Percentiles rank a stretch among this genome's conserved stretches.
Evolutionary conservation across 1,284 basidiomycete species (phyloP).

Genomic region (Microbotryum scabiosae): DNA sequence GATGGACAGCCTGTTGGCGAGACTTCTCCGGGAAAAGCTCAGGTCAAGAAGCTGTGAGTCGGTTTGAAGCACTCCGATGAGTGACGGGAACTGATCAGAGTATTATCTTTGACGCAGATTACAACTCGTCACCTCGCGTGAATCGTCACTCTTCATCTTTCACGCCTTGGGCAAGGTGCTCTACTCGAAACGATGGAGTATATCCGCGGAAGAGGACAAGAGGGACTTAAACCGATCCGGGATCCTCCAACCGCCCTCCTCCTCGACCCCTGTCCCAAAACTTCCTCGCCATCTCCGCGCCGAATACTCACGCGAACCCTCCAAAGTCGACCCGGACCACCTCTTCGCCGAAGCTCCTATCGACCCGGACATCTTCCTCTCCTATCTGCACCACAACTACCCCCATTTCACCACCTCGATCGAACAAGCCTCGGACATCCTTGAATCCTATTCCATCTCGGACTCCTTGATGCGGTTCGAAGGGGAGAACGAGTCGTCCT

Average conservation of each 20-base stretch:
- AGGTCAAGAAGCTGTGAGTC: conserved; percentile 40
- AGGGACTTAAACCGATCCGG: conserved; percentile 32
- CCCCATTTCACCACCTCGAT: conserved; percentile 69
- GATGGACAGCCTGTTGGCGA: conserved; percentile 36
- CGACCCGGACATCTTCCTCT: conserved; percentile 74
- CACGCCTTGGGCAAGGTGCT: conserved; percentile 88
- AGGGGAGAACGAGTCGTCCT: conserved; percentile 47
- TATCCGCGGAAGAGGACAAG: conserved; percentile 34
- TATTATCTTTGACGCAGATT: conserved; percentile 48
- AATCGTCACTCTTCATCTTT: conserved; percentile 79
- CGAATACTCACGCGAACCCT: conserved; percentile 37
- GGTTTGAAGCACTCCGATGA: neutral
- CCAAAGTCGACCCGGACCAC: conserved; percentile 70
- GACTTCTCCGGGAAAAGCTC: conserved; percentile 35
- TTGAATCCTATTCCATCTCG: conserved; percentile 71
- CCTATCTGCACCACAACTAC: conserved; percentile 92
- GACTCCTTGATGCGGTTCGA: conserved; percentile 58
- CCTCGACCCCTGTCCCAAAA: neutral
- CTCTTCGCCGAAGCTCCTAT: conserved; percentile 81
- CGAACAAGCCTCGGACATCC: conserved; percentile 61
- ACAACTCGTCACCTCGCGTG: conserved; percentile 57
- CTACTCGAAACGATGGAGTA: conserved; percentile 68
- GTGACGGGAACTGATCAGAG: neutral
- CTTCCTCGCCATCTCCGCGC: conserved; percentile 28
- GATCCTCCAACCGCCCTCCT: conserved; percentile 7